Conservation (phyloP, 2,329 filamentous ascomycete species). For the Chaetothyriales sp. region DNA sequence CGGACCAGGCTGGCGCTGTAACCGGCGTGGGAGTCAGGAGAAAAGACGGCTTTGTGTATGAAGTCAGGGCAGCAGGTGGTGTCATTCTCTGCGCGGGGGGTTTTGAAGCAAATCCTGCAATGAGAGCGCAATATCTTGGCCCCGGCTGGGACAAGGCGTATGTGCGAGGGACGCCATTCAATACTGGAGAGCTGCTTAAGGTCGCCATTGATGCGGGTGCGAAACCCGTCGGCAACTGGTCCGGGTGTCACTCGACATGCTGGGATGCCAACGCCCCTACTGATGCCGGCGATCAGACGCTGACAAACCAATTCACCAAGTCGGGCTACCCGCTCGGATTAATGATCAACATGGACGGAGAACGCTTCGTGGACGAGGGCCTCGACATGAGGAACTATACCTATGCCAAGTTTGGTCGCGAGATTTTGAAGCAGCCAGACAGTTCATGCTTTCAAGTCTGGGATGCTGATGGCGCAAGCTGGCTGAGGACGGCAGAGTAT, state of each 20-base stretch:
- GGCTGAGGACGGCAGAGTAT: slow-evolving; percentile 51
- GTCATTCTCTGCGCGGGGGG: slow-evolving; percentile 48
- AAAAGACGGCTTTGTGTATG: slow-evolving; percentile 5
- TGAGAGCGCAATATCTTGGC: slow-evolving; percentile 44
- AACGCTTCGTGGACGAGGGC: slow-evolving; percentile 54
- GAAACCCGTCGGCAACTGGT: slow-evolving; percentile 44
- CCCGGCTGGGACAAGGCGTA: slow-evolving; percentile 49
- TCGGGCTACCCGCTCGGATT: slow-evolving; percentile 54
- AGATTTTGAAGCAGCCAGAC: slow-evolving; percentile 46
- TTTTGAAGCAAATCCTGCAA: slow-evolving; percentile 47
- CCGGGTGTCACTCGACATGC: slow-evolving; percentile 50
- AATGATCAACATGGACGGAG: slow-evolving; percentile 47
- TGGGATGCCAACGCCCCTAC: slow-evolving; percentile 52
- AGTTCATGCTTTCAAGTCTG: slow-evolving; percentile 52
- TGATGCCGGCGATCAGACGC: slow-evolving; percentile 41
- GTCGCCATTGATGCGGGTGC: slow-evolving; percentile 40
- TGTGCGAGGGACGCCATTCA: slow-evolving; percentile 52
- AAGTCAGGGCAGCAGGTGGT: slow-evolving; percentile 25
- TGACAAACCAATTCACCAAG: slow-evolving; percentile 56
- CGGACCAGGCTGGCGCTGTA: slow-evolving; percentile 21
- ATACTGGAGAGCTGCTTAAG: slow-evolving; percentile 45
- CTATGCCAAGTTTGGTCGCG: slow-evolving; percentile 51
- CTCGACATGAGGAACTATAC: slow-evolving; percentile 53
- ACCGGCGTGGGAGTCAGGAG: slow-evolving; percentile 7
- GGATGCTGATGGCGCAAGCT: slow-evolving; percentile 40